Evolutionary conservation across 2,329 filamentous ascomycete species (phyloP).

Genomic region (Rosellinia necatrix): DNA sequence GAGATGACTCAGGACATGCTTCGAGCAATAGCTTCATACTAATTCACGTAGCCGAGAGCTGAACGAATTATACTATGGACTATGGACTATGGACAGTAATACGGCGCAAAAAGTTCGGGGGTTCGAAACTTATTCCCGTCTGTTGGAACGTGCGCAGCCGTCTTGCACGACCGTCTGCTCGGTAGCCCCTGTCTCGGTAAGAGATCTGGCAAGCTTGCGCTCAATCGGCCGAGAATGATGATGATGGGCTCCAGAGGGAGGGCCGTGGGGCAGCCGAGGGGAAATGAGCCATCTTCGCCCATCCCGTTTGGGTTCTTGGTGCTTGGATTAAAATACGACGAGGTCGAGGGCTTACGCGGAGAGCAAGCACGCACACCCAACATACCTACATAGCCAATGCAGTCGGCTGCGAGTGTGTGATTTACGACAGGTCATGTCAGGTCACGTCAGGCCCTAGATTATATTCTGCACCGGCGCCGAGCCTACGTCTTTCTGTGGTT

Average conservation of each 20-base stretch:
- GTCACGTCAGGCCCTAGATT: conserved; percentile 2
- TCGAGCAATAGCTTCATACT: background rate
- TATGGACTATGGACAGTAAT: too few relatives aligned
- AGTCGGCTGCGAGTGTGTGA: background rate
- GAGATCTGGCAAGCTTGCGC: conserved; percentile 7
- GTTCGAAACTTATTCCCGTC: conserved; percentile 6
- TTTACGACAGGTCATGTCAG: conserved; percentile 16
- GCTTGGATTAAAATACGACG: conserved; percentile 1
- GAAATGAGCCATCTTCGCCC: conserved; percentile 11
- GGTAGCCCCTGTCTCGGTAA: conserved; percentile 1
- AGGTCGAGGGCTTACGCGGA: background rate
- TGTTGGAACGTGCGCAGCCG: background rate
- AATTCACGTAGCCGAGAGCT: too few relatives aligned
- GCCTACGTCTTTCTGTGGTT: conserved; percentile 19
- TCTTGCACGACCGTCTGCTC: background rate
- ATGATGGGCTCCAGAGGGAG: background rate
- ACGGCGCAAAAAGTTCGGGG: conserved; percentile 4
- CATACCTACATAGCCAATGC: background rate
- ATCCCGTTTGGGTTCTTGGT: background rate
- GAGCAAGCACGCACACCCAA: too few relatives aligned
- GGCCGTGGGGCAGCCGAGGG: background rate
- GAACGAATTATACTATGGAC: too few relatives aligned
- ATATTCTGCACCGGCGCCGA: conserved; percentile 13
- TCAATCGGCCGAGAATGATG: conserved; percentile 7
- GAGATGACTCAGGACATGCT: background rate